Base-by-base conservation (phyloP, 2,329 filamentous ascomycete genomes). In the Aaosphaeria arxii region DNA sequence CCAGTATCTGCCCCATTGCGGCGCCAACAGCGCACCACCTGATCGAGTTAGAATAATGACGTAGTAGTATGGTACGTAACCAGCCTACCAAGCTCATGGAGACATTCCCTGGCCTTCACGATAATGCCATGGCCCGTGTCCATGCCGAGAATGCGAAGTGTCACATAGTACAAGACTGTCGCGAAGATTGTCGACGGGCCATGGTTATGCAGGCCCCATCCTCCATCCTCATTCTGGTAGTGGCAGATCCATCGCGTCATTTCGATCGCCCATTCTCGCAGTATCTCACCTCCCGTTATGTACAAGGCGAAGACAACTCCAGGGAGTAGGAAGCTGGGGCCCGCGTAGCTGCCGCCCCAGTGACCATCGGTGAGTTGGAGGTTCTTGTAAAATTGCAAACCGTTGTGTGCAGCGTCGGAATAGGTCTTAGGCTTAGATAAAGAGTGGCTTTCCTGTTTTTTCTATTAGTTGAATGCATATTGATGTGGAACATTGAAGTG, bases 1-100 rank as follows among this genome's bases (percentile, higher is more conserved):
- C 91, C 91, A 96, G 70, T 95, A 95, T 66, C 99, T 99, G 13
- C 84, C 84, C 94, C 94, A 99, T 66, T 97, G 94, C 28, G 94
- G 94, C 1, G 83, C 84, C 61, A 90, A 85, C 11, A 88, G 77
- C 1, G 90, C 90, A 30, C 94, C 92, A n/a, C n/a, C n/a, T n/a
- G n/a, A n/a, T n/a, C n/a, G n/a, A n/a, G n/a, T n/a, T n/a, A n/a
- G n/a, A n/a, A n/a, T n/a, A n/a, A n/a, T n/a, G n/a, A n/a, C n/a
- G n/a, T n/a, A n/a, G n/a, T n/a, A n/a, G n/a, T n/a, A n/a, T n/a
- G n/a, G n/a, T n/a, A n/a, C n/a, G n/a, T n/a, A n/a, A n/a, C n/a
- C n/a, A n/a, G n/a, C n/a, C n/a, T n/a, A 7, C 94, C 94, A 38
- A 97, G 77, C 64, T 86, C 85, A 71, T 96, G 90, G 31, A 99